Base-by-base conservation (phyloP, 164 flowering plant genomes). In the Hamamelis virginiana region DNA sequence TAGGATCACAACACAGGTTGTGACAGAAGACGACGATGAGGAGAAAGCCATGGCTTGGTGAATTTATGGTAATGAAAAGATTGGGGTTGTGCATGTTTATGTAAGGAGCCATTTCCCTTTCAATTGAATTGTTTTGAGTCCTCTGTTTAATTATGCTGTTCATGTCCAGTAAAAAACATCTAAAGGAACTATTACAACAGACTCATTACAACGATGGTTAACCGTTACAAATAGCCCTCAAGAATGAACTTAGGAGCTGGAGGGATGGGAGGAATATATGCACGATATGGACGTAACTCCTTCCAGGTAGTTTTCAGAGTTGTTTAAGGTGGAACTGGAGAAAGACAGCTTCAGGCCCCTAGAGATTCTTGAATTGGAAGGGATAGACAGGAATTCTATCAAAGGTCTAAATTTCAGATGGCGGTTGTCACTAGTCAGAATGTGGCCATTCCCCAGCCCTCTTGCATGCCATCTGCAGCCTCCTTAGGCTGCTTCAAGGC, bases 211-310 rank as follows among this genome's bases (percentile, higher is more conserved):
- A 69, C 55, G 83, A 82, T 72, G 55, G n/a, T n/a, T n/a, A n/a
- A n/a, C n/a, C n/a, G n/a, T n/a, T n/a, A n/a, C n/a, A n/a, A n/a
- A n/a, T n/a, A 65, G 62, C 27, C n/a, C n/a, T n/a, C n/a, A n/a
- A n/a, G n/a, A n/a, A n/a, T n/a, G n/a, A n/a, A n/a, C n/a, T n/a
- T n/a, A n/a, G n/a, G n/a, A n/a, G n/a, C n/a, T n/a, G n/a, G n/a
- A n/a, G n/a, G n/a, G 14, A 14, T 15, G 25, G 25, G 28, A 55
- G 12, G 43, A 66, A 0, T 15, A 66, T 66, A 69, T 25, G 78
- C 74, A 80, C 19, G 84, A 83, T 50, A 75, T 47, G 23, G 87
- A 84, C 86, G 18, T 71, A 44, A 43, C 87, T 83, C 88, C 88
- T 74, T 73, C 77, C 78, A 15, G 59, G 75, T 74, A 72, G 67